A percentile compares a stretch with the other conserved stretches of the same genome.
These are phyloP conservation scores for Chrysosphaeria jannelii DNA, from an alignment of 2,329 filamentous ascomycete genomes.

Conservation along the genomic window DNA sequence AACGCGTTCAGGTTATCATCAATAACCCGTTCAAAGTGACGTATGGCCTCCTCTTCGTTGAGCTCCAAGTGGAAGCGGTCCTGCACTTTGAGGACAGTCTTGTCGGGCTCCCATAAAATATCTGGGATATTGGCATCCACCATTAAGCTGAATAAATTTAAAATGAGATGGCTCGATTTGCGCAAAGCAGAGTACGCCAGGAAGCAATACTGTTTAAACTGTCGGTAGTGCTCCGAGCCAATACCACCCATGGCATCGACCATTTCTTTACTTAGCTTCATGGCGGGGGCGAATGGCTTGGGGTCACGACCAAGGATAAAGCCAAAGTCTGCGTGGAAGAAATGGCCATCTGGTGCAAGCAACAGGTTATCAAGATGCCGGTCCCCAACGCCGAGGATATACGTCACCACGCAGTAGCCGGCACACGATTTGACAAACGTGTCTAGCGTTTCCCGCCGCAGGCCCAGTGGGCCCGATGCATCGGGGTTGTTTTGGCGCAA, in stretches of 20 bases:
- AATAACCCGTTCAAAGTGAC: slow-evolving; percentile 67
- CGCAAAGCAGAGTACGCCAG: slow-evolving; percentile 75
- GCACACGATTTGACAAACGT: slow-evolving; percentile 90
- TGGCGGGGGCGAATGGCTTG: slow-evolving; percentile 85
- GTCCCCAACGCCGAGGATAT: slow-evolving; percentile 86
- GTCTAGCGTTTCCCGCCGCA: slow-evolving; percentile 78
- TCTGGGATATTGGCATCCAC: slow-evolving; percentile 92
- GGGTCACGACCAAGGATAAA: slow-evolving; percentile 93
- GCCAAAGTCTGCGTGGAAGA: slow-evolving; percentile 96
- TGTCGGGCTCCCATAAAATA: slow-evolving; percentile 73
- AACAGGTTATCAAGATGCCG: slow-evolving; percentile 88
- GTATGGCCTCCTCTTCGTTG: slow-evolving; percentile 70
- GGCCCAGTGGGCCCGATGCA: slow-evolving; percentile 46
- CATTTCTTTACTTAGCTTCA: slow-evolving; percentile 97
- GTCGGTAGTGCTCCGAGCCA: slow-evolving; percentile 48
- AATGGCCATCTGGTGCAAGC: slow-evolving; percentile 65
- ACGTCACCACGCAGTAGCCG: slow-evolving; percentile 95
- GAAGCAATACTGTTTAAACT: slow-evolving; percentile 90
- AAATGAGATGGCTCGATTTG: slow-evolving; percentile 67
- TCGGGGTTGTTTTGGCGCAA: slow-evolving; percentile 77
- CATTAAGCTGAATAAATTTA: slow-evolving; percentile 93
- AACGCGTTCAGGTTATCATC: slow-evolving; percentile 72
- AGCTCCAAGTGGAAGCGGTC: slow-evolving; percentile 83
- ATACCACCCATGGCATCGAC: slow-evolving; percentile 91
- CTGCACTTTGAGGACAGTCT: slow-evolving; percentile 79